Percentiles rank a stretch among this genome's conserved stretches.
Evolutionary conservation across 129 eudicot genomes (phyloP).

Genomic region (Escallonia herrerae): DNA sequence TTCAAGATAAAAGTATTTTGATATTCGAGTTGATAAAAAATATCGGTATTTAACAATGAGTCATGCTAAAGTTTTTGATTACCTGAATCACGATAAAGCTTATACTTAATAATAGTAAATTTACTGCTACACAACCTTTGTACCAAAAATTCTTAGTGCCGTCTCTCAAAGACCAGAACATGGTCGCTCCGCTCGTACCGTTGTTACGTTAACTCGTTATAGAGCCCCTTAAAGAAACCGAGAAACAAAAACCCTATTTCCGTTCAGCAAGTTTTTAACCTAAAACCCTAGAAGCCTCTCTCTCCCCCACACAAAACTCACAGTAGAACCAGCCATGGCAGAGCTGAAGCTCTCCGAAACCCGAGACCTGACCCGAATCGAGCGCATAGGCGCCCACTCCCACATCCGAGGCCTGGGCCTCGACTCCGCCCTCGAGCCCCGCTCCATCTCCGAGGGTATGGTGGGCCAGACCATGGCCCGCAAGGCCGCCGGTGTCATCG

Average conservation of each 20-base stretch:
- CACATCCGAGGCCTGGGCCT: conserved; percentile 95
- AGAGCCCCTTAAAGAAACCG: no score
- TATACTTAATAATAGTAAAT: no score
- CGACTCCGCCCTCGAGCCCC: conserved; percentile 72
- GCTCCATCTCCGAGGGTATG: conserved; percentile 74
- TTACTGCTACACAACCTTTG: no score
- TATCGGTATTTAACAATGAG: no score
- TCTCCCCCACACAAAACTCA: background rate
- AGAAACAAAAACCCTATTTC: conserved; percentile 17
- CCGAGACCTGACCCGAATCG: conserved; percentile 78
- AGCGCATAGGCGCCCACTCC: conserved; percentile 89
- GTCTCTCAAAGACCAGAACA: no score
- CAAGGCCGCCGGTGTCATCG: conserved; percentile 87
- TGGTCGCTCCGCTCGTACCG: no score
- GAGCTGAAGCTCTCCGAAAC: conserved; percentile 80
- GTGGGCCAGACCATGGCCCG: conserved; percentile 83
- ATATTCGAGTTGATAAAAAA: no score
- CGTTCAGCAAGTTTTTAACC: background rate
- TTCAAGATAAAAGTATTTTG: no score
- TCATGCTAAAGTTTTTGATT: no score
- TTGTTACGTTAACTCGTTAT: no score
- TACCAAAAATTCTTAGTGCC: no score
- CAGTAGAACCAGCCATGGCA: conserved; percentile 60
- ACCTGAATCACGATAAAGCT: no score
- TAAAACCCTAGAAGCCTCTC: background rate